Conservation (phyloP, 257 asterid genomes). For the Solanum lycopersicoides region DNA sequence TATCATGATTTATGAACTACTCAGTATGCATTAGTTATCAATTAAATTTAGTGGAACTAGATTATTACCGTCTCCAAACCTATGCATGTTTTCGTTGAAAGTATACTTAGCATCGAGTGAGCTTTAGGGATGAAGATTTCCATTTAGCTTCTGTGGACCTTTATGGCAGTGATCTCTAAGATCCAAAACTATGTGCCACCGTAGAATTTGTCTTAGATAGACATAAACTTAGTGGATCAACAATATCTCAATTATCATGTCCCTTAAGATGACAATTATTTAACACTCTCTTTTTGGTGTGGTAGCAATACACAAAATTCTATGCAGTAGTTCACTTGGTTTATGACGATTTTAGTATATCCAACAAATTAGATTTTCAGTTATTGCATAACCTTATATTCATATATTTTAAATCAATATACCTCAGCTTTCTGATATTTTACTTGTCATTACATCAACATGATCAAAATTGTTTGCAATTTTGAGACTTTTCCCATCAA, state of each 20-base stretch:
- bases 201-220: not conserved
- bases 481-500: too few species aligned
- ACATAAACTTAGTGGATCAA: not conserved
- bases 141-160: not conserved
- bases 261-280: not conserved
- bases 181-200: too few species aligned
- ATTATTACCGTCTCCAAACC: too few species aligned
- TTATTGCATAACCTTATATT: not conserved
- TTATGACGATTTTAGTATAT: too few species aligned
- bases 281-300: not conserved
- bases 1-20: not conserved
- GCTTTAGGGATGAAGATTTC: not conserved
- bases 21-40: not conserved
- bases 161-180: not conserved
- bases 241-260: not conserved
- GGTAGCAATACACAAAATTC: not conserved
- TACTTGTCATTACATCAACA: not conserved
- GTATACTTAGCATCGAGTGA: not conserved
- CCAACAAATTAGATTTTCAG: not conserved
- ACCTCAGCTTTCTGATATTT: not conserved
- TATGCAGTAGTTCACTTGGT: not conserved
- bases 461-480: too few species aligned
- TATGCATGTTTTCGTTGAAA: not conserved
- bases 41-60: not conserved
- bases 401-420: too few species aligned